Evolutionary conservation across 2,329 filamentous ascomycete species (phyloP).

Genomic region (Colletotrichum simmondsii): DNA sequence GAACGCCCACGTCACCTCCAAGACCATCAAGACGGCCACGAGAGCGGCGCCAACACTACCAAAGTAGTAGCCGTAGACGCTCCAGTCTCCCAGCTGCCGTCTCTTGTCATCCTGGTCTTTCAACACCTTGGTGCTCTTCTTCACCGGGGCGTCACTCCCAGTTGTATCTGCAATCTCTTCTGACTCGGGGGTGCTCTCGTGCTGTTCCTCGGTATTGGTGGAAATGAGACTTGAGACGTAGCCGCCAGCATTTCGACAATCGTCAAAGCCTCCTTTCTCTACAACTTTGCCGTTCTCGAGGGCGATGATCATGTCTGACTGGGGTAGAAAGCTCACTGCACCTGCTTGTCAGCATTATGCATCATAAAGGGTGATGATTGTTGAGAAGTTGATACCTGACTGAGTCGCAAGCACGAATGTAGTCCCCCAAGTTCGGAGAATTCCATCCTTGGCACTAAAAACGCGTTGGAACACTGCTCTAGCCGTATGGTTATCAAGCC

Average conservation of each 20-base stretch:
- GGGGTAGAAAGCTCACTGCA: slow-evolving; percentile 38
- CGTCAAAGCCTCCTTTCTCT: slow-evolving; percentile 48
- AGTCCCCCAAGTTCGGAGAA: slow-evolving; percentile 42
- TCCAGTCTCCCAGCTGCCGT: slow-evolving; percentile 41
- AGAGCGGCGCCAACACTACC: slow-evolving; percentile 29
- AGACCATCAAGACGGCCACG: slow-evolving; percentile 32
- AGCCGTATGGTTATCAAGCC: slow-evolving; percentile 49
- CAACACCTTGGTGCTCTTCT: neutral
- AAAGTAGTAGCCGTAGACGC: slow-evolving; percentile 44
- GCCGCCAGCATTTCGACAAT: slow-evolving; percentile 43
- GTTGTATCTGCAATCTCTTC: neutral
- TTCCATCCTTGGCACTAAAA: slow-evolving; percentile 39
- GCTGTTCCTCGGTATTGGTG: neutral
- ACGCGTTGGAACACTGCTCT: slow-evolving; percentile 43
- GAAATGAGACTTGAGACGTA: slow-evolving; percentile 45
- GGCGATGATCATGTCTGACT: slow-evolving; percentile 48
- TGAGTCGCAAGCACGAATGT: slow-evolving; percentile 52
- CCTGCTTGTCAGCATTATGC: neutral
- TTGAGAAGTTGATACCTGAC: slow-evolving; percentile 35
- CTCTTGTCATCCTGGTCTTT: slow-evolving; percentile 21
- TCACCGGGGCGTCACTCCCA: neutral
- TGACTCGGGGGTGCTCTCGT: no score
- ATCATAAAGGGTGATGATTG: neutral
- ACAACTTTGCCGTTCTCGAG: slow-evolving; percentile 44
- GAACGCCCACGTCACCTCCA: slow-evolving; percentile 36